phyloP scores from a whole-genome alignment of 805 yeast genomes.

The Candida yuanshanica region DNA sequence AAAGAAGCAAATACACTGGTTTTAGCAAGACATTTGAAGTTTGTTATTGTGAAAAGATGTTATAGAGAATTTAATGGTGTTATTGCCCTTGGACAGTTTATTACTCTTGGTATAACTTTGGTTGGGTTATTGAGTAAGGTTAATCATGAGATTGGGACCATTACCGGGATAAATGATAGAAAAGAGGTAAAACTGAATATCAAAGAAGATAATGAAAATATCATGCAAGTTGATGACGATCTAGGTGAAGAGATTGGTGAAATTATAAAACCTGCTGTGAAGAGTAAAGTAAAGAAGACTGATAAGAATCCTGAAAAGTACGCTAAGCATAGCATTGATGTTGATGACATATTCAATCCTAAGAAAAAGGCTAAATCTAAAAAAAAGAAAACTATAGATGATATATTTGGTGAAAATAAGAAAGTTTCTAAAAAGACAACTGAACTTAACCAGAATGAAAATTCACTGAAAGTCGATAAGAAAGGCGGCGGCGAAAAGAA shows the following conservation, averaged over 20 bases:
- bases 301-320: neutral
- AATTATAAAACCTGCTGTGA: constrained; percentile 4
- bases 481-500: constrained; percentile 15
- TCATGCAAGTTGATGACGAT: constrained; percentile 6
- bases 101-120: constrained; percentile 65
- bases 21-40: constrained; percentile 25
- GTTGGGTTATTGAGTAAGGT: constrained; percentile 51
- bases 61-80: constrained; percentile 61
- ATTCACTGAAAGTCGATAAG: neutral
- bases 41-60: constrained; percentile 38
- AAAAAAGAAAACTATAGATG: constrained; percentile 2
- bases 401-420: constrained; percentile 10
- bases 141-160: constrained; percentile 16
- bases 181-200: neutral
- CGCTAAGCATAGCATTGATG: neutral
- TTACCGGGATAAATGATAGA: constrained; percentile 11
- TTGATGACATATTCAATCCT: neutral
- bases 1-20: neutral
- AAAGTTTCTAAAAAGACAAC: constrained; percentile 1
- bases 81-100: constrained; percentile 70
- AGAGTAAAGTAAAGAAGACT: neutral
- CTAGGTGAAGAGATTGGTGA: constrained; percentile 28
- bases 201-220: neutral
- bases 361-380: constrained; percentile 9
- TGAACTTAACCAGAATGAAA: neutral